phyloP scores from a whole-genome alignment of 2,329 filamentous ascomycete genomes.

The Fusarium graminum region DNA sequence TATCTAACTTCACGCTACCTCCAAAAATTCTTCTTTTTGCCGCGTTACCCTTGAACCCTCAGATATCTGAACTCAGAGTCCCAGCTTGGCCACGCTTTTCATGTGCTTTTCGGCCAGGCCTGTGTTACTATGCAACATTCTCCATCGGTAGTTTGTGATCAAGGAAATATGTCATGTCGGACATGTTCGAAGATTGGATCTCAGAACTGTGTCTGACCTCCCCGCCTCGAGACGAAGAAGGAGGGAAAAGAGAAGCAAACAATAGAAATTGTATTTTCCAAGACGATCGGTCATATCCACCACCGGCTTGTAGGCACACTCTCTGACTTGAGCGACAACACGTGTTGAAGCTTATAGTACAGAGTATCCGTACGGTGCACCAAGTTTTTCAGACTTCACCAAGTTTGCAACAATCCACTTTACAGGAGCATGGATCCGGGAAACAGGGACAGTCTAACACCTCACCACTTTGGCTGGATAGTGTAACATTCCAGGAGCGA shows the following conservation, averaged over 20 bases:
- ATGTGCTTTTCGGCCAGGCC: background rate
- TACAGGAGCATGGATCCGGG: constrained; percentile 16
- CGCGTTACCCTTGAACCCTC: constrained; percentile 6
- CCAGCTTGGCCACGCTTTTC: constrained; percentile 6
- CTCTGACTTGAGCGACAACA: constrained; percentile 6
- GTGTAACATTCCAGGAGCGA: constrained; percentile 43
- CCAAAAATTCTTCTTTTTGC: constrained; percentile 15
- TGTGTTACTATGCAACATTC: background rate
- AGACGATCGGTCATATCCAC: constrained; percentile 7
- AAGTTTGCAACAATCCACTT: constrained; percentile 12
- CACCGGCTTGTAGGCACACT: background rate
- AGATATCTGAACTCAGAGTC: background rate
- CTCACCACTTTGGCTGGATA: constrained; percentile 28
- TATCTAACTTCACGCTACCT: constrained; percentile 20
- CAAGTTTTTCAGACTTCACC: constrained; percentile 8
- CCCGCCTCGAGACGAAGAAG: background rate
- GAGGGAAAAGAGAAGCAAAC: background rate
- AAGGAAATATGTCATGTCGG: constrained; percentile 2
- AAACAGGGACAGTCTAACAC: constrained; percentile 20
- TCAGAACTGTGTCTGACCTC: constrained; percentile 18
- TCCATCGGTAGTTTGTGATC: background rate
- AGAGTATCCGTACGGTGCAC: background rate
- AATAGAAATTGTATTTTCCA: background rate
- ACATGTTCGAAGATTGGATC: constrained; percentile 5
- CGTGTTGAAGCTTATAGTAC: too few relatives aligned